Evolutionary conservation across 139 green algal genomes (phyloP).

Genomic region (Volvox reticuliferus): DNA sequence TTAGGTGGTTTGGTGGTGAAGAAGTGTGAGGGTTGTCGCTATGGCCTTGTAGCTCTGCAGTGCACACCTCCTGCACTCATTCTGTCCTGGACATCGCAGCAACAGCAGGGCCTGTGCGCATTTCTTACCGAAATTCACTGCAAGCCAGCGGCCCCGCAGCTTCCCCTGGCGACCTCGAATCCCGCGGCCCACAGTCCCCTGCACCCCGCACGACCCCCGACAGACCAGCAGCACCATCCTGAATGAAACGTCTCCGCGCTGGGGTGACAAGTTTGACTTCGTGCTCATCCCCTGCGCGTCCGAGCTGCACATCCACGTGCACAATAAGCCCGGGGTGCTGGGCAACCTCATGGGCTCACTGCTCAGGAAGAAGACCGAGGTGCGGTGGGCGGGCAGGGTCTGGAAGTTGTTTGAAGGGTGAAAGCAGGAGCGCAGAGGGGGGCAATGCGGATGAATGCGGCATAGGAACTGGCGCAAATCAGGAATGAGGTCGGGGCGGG

Average conservation of each 20-base stretch:
- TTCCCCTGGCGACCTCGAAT: background rate
- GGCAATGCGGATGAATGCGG: background rate
- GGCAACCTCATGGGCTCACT: conserved; percentile 20
- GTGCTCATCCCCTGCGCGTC: conserved; percentile 70
- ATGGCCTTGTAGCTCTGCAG: too few species aligned
- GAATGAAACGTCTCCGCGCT: conserved; percentile 78
- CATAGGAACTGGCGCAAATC: background rate
- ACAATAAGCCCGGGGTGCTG: conserved; percentile 35
- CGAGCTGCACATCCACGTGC: conserved; percentile 44
- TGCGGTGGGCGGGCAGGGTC: background rate
- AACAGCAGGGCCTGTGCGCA: too few species aligned
- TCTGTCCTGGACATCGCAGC: too few species aligned
- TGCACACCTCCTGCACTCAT: too few species aligned
- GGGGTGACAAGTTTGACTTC: conserved; percentile 83
- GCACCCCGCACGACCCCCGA: background rate
- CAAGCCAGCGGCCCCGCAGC: too few species aligned
- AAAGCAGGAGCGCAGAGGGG: background rate
- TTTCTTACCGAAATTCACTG: too few species aligned
- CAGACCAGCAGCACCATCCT: conserved; percentile 52
- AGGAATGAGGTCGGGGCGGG: background rate
- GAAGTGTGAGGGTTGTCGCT: too few species aligned
- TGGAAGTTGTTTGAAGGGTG: background rate
- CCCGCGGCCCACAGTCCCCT: too few species aligned
- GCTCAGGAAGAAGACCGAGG: conserved; percentile 33
- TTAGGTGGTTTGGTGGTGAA: too few species aligned